A percentile compares a stretch with the other conserved stretches of the same genome.
phyloP scores from a whole-genome alignment of 208 protist species.

The Spongospora subterranea region DNA sequence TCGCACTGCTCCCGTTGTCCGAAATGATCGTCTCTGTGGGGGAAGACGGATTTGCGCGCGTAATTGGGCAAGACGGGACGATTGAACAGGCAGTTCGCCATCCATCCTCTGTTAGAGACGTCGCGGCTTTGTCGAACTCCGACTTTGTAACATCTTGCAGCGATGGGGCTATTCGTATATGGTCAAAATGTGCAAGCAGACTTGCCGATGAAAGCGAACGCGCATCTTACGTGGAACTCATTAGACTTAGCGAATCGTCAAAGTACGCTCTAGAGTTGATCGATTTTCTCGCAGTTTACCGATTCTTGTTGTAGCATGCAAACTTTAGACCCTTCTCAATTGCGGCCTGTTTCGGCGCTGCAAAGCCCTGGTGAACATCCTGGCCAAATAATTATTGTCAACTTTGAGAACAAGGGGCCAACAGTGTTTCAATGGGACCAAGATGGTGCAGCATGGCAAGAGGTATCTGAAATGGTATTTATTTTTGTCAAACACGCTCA shows the following conservation, averaged over 20 bases:
- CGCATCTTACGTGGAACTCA: not conserved
- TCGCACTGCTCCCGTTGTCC: not conserved
- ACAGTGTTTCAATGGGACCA: slow-evolving; percentile 38
- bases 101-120: not conserved
- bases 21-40: not conserved
- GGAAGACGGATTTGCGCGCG: slow-evolving; percentile 12
- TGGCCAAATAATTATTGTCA: slow-evolving; percentile 24
- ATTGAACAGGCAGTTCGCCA: not conserved
- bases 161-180: slow-evolving; percentile 11
- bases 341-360: not conserved
- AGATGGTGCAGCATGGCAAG: not conserved
- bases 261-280: not conserved
- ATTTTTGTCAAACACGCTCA: too few species aligned
- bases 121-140: not conserved
- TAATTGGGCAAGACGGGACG: not conserved
- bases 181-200: not conserved
- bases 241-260: not conserved
- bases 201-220: not conserved
- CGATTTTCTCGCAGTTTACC: not conserved
- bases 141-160: slow-evolving; percentile 34
- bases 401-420: not conserved
- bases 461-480: too few species aligned
- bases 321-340: slow-evolving; percentile 37
- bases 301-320: slow-evolving; percentile 4
- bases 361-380: not conserved